Evolutionary conservation across 2,329 filamentous ascomycete genomes (phyloP), one percentile per base, ranked within the genome.

Genomic region (Cladosporium oxysporum): DNA sequence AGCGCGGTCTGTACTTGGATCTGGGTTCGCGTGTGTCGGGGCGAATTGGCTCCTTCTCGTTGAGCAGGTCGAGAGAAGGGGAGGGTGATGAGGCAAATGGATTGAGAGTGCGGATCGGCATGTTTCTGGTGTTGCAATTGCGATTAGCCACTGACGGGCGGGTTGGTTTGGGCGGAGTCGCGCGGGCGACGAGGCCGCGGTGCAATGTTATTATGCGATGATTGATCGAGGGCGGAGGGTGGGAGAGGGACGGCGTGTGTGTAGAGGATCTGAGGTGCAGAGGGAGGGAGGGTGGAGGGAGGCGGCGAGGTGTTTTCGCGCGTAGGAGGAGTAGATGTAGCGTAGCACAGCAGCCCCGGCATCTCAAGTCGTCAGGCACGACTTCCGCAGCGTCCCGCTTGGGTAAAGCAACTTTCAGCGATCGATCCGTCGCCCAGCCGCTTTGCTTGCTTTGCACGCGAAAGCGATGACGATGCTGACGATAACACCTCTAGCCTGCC

Each of bases 61-160:
- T 82, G 73, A 70, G 79, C 75, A 74, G 80, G 74, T 83, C 78
- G 72, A 80, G 78, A 67, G 77, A 76, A 73, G 81, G 77, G 72
- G 83, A 78, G 76, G 82, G 79, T 74, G 81, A 83, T 76, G 80
- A 82, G 76, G 83, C 81, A 76, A 87, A 85, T 74, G 84, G 83
- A 77, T 84, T 87, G 74, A 85, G 83, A 75, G 81, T 82, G 82
- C 85, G 85, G 81, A 84, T 82, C 84, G 86, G 86, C 87, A 89
- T 88, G 79, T 83, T 82, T 82, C 74, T 75, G 74, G 71, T 62
- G 66, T 59, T 65, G 50, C 67, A 47, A 72, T 71, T 71, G 71
- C 64, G 65, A 73, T 76, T 74, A 76, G 73, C 72, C 62, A 68
- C 47, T 69, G 60, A 23, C 47, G 55, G 62, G 41, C 41, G n/a